Conservation (phyloP, 331 rosid genomes). For the Quercus phellos region DNA sequence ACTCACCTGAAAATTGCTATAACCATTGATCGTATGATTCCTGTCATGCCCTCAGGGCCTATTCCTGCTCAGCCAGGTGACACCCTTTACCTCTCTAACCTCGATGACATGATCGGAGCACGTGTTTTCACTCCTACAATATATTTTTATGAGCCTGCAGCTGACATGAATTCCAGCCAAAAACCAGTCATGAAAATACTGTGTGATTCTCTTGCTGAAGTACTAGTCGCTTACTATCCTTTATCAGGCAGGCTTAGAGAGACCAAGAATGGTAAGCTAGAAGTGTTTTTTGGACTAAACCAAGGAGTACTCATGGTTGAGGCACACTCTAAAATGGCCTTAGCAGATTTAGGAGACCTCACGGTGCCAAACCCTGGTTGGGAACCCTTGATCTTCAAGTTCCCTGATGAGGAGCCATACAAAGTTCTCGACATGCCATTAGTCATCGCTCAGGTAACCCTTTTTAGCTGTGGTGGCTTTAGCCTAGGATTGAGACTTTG, state of each 20-base stretch:
- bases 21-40: conserved; percentile 27
- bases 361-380: conserved; percentile 82
- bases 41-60: conserved; percentile 53
- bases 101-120: conserved; percentile 70
- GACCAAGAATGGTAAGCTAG: conserved; percentile 56
- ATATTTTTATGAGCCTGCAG: conserved; percentile 46
- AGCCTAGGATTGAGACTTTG: conserved; percentile 89
- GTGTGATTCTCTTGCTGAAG: conserved; percentile 51
- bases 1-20: conserved; percentile 41
- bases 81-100: conserved; percentile 69
- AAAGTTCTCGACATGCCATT: conserved; percentile 90
- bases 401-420: conserved; percentile 71
- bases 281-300: conserved; percentile 63
- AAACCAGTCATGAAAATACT: conserved; percentile 37
- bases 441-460: conserved; percentile 75
- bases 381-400: conserved; percentile 77
- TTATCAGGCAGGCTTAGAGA: conserved; percentile 77
- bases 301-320: conserved; percentile 78
- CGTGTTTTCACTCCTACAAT: conserved; percentile 83
- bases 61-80: conserved; percentile 30
- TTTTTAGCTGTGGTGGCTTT: conserved; percentile 72
- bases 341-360: conserved; percentile 56
- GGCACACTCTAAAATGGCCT: conserved; percentile 50
- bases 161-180: background rate
- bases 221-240: conserved; percentile 84